Evolutionary conservation across 768 basidiomycete genomes (phyloP).

Genomic region (Gelatoporia subvermispora): DNA sequence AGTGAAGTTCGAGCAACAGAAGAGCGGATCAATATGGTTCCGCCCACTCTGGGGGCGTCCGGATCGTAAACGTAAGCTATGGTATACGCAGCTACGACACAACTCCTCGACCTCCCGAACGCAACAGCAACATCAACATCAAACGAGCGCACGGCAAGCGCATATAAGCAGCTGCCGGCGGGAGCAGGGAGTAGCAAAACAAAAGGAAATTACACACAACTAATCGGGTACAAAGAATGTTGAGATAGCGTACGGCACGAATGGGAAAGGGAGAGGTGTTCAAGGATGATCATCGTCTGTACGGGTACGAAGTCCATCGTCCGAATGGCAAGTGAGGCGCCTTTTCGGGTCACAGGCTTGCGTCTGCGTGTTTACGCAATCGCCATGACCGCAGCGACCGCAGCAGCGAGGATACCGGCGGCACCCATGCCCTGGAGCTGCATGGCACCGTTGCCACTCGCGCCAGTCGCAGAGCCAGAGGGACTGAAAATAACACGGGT

Average conservation of each 20-base stretch:
- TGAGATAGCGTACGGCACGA: not conserved
- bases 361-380: conserved; percentile 16
- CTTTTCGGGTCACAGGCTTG: conserved; percentile 1
- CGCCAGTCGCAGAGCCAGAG: conserved; percentile 1
- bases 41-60: too few species aligned
- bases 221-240: not conserved
- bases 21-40: too few species aligned
- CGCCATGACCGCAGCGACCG: conserved; percentile 34
- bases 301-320: conserved; percentile 6
- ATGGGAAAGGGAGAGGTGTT: not conserved
- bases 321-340: conserved; percentile 1
- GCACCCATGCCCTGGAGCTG: conserved; percentile 24
- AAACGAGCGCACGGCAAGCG: too few species aligned
- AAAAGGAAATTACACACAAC: not conserved
- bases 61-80: too few species aligned
- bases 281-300: not conserved
- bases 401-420: conserved; percentile 34
- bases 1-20: too few species aligned
- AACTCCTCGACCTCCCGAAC: too few species aligned
- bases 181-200: too few species aligned
- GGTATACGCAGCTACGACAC: too few species aligned
- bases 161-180: too few species aligned
- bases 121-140: too few species aligned
- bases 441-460: conserved; percentile 25
- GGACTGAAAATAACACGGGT: not conserved